Evolutionary conservation across 768 basidiomycete species (phyloP).

Genomic region (Lactarius sanguifluus): DNA sequence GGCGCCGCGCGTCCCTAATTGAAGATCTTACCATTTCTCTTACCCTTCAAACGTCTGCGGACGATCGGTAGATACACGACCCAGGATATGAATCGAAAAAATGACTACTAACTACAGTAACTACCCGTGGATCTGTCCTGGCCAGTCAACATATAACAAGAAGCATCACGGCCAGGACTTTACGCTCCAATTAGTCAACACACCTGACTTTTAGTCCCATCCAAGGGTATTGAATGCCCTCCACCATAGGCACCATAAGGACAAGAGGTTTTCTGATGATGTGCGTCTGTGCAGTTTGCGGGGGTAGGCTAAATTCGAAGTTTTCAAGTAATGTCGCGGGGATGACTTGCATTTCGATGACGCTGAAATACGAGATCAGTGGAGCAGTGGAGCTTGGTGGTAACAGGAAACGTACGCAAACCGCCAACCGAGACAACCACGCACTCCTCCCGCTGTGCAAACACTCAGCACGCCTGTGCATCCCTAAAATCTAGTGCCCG

Average conservation of each 20-base stretch:
- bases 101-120: no score
- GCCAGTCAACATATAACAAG: no score
- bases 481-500: background rate
- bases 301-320: slow-evolving; percentile 37
- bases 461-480: background rate
- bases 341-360: slow-evolving; percentile 38
- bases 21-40: no score
- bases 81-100: no score
- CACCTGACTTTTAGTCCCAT: slow-evolving; percentile 38
- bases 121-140: no score
- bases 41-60: no score
- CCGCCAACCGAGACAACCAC: slow-evolving; percentile 32
- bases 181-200: background rate
- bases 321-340: slow-evolving; percentile 37
- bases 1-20: no score
- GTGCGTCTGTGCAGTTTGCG: no score
- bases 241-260: slow-evolving; percentile 38
- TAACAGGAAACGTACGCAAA: slow-evolving; percentile 34
- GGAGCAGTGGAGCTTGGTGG: slow-evolving; percentile 28
- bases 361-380: slow-evolving; percentile 32
- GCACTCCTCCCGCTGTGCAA: slow-evolving; percentile 26
- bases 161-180: no score
- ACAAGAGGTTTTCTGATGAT: slow-evolving; percentile 32
- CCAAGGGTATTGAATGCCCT: slow-evolving; percentile 34
- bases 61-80: no score